Conservation (phyloP, 129 eudicot species). For the Escallonia herrerae region DNA sequence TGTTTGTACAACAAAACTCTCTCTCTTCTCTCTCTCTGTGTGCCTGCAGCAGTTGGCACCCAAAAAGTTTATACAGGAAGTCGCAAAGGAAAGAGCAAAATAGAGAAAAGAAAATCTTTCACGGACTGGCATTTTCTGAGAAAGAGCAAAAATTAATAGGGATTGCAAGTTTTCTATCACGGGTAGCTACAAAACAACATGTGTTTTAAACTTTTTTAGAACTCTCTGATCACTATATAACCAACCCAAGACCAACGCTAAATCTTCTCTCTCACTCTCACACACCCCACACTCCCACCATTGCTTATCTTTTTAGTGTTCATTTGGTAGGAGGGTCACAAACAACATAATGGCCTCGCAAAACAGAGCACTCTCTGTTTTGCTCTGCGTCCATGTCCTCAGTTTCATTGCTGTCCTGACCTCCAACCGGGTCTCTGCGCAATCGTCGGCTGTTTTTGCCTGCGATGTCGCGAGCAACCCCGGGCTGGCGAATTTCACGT, state of each 20-base stretch:
- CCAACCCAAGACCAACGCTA: slow-evolving; percentile 15
- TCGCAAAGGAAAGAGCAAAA: neutral
- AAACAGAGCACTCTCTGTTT: slow-evolving; percentile 52
- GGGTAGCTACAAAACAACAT: slow-evolving; percentile 48
- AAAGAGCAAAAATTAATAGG: neutral
- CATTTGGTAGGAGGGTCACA: neutral
- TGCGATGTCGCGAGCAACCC: slow-evolving; percentile 54
- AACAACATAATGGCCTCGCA: slow-evolving; percentile 36
- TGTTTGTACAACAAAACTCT: neutral
- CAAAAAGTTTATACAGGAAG: slow-evolving; percentile 6
- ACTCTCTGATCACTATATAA: slow-evolving; percentile 25
- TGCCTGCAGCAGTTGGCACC: neutral
- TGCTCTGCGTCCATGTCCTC: slow-evolving; percentile 15
- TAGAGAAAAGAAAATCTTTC: slow-evolving; percentile 11
- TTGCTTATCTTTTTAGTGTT: neutral
- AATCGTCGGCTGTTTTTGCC: slow-evolving; percentile 53
- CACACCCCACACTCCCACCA: neutral
- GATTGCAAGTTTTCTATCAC: slow-evolving; percentile 28
- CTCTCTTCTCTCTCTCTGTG: slow-evolving; percentile 13
- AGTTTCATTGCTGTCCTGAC: slow-evolving; percentile 1
- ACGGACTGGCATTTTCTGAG: slow-evolving; percentile 13
- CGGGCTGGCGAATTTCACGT: slow-evolving; percentile 29
- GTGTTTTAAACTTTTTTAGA: slow-evolving; percentile 8
- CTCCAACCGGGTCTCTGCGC: slow-evolving; percentile 27
- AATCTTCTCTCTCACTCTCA: neutral